Evolutionary conservation across 2,329 filamentous ascomycete species (phyloP), one percentile per base, ranked within the genome.

Genomic region (Cryphonectria radicalis): DNA sequence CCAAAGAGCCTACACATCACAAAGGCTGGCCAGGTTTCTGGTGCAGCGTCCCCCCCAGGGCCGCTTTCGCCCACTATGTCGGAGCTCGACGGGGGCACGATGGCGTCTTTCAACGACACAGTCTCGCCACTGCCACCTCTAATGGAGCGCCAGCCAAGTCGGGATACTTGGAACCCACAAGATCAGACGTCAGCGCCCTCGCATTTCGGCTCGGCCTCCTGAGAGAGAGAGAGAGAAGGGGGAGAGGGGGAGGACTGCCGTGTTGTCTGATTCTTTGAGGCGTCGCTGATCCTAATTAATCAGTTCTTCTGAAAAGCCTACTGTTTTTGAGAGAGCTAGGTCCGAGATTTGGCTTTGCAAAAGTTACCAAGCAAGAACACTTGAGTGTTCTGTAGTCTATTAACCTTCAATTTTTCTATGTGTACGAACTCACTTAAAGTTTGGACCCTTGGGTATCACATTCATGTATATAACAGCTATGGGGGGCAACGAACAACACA

Each of bases 51-150:
- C 2, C 55, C 60, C 42, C n/a, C 35, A n/a, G 35, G 60, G 2
- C 35, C 35, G 22, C 35, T 63, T 13, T 63, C 62, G 62, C 40
- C 62, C 10, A 46, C 37, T n/a, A 65, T 65, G 63, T 64, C 62
- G 2, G 62, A 64, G 40, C 25, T 64, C 22, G 62, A 64, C n/a
- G 40, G 62, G 32, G 37, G 32, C 13, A 28, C 37, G n/a, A 6
- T 19, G 40, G 40, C 42, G 14, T 35, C 40, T n/a, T 40, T 57
- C 22, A 22, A 66, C 37, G 7, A 43, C 19, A 17, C n/a, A 28
- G 62, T 46, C 19, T 64, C 62, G 40, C 13, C 62, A 7, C 46
- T 5, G 19, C n/a, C 62, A 40, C 13, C 32, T 8, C 19, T 32
- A 28, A 63, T 14, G 25, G 22, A 1, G 13, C 40, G 14, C 22